phyloP scores from a whole-genome alignment of 768 basidiomycete genomes.

The Kwoniella pini region DNA sequence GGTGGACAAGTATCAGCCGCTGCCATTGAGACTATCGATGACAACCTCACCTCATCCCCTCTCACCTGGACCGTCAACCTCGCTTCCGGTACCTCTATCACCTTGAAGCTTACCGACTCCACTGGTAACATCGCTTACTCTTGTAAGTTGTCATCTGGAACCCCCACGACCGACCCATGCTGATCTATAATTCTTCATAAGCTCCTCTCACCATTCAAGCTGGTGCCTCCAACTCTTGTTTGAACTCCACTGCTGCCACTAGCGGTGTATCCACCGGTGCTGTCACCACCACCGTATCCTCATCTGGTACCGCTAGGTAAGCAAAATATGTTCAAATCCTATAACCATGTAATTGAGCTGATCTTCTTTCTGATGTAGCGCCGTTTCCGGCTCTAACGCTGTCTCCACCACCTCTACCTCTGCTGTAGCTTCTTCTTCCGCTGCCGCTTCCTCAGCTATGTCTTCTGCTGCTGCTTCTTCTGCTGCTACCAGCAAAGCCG shows the following conservation, averaged over 20 bases:
- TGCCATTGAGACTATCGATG: conserved; percentile 33
- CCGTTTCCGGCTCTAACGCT: conserved; percentile 14
- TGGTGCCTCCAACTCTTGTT: conserved; percentile 40
- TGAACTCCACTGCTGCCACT: conserved; percentile 37
- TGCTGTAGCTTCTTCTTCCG: conserved; percentile 21
- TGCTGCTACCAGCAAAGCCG: conserved; percentile 3
- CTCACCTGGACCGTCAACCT: conserved; percentile 51
- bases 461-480: conserved; percentile 4
- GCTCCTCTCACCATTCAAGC: conserved; percentile 32
- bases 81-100: conserved; percentile 58
- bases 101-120: conserved; percentile 65
- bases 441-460: not conserved
- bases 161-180: conserved; percentile 20
- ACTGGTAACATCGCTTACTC: conserved; percentile 58
- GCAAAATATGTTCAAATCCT: not conserved
- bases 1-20: conserved; percentile 43
- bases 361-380: conserved; percentile 3
- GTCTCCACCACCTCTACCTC: conserved; percentile 24
- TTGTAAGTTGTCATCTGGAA: conserved; percentile 24
- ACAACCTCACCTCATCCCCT: conserved; percentile 21
- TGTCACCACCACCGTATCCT: conserved; percentile 35
- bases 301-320: conserved; percentile 25
- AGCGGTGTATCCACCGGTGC: conserved; percentile 28
- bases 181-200: not conserved
- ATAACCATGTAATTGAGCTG: not conserved